Evolutionary conservation across 2,329 filamentous ascomycete species (phyloP).

Genomic region (Didymellaceae sp.): DNA sequence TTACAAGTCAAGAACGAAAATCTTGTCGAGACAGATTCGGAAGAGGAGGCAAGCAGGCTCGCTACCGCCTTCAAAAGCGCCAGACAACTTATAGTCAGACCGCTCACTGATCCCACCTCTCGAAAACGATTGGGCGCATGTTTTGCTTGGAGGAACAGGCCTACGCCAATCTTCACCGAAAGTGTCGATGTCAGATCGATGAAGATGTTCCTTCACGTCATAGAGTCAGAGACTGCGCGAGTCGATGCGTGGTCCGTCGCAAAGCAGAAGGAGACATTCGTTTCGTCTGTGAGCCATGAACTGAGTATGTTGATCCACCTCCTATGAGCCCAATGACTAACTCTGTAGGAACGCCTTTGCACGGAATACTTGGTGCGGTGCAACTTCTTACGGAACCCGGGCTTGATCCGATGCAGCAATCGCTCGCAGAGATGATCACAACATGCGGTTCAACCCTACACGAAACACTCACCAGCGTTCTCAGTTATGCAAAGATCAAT

Average conservation of each 20-base stretch:
- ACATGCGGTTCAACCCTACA: conserved; percentile 57
- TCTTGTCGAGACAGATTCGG: conserved; percentile 10
- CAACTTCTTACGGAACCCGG: conserved; percentile 55
- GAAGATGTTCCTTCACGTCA: conserved; percentile 21
- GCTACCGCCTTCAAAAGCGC: conserved; percentile 11
- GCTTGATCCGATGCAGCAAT: conserved; percentile 47
- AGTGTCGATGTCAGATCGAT: conserved; percentile 18
- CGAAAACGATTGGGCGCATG: conserved; percentile 26
- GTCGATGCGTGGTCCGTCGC: conserved; percentile 14
- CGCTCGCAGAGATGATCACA: conserved; percentile 55
- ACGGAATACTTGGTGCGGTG: conserved; percentile 47
- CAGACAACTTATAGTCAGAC: conserved; percentile 22
- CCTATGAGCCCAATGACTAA: not conserved
- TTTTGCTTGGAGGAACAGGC: conserved; percentile 20
- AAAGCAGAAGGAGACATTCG: conserved; percentile 24
- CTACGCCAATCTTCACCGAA: conserved; percentile 20
- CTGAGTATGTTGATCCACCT: conserved; percentile 10
- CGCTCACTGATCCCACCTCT: conserved; percentile 25
- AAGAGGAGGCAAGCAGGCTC: conserved; percentile 15
- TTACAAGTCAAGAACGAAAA: conserved; percentile 13
- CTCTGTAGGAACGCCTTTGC: conserved; percentile 41
- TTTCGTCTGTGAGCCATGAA: conserved; percentile 25
- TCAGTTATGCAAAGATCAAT: conserved; percentile 28
- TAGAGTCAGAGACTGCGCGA: conserved; percentile 21
- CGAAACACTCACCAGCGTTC: conserved; percentile 45